These are phyloP conservation scores for Clathrospora elynae DNA, from an alignment of 2,329 filamentous ascomycete species.

Conservation along the genomic window DNA sequence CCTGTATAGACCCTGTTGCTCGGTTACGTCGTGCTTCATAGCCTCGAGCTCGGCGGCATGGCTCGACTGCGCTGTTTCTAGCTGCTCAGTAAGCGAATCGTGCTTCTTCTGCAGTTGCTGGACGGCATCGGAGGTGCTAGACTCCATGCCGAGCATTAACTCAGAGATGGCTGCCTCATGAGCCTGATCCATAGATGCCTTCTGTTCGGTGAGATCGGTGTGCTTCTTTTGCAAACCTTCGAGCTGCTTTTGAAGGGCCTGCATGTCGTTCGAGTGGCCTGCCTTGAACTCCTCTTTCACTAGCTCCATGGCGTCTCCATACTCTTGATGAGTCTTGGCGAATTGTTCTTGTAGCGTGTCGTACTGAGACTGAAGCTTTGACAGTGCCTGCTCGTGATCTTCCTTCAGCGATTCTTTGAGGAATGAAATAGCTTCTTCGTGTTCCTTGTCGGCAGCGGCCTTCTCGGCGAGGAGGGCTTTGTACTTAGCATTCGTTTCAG, in stretches of 20 bases:
- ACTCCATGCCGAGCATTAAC: constrained; percentile 43
- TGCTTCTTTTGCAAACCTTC: constrained; percentile 36
- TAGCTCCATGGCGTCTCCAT: constrained; percentile 39
- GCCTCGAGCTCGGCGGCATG: constrained; percentile 32
- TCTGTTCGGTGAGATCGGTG: constrained; percentile 36
- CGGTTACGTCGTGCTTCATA: constrained; percentile 20
- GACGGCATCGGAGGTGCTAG: constrained; percentile 39
- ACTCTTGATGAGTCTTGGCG: constrained; percentile 35
- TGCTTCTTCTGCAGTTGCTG: constrained; percentile 44
- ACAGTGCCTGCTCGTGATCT: constrained; percentile 32
- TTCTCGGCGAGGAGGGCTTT: constrained; percentile 37
- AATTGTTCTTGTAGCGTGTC: constrained; percentile 30
- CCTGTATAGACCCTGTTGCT: constrained; percentile 22
- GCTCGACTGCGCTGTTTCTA: constrained; percentile 24
- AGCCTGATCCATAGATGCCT: constrained; percentile 34
- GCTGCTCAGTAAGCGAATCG: constrained; percentile 30
- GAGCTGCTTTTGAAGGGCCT: constrained; percentile 32
- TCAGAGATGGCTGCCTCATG: constrained; percentile 46
- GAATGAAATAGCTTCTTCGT: constrained; percentile 33
- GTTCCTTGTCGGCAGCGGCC: constrained; percentile 32
- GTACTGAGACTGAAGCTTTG: constrained; percentile 34
- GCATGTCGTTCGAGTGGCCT: constrained; percentile 36
- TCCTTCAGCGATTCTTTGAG: constrained; percentile 36
- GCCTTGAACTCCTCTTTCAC: constrained; percentile 38
- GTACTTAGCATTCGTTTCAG: constrained; percentile 34